Percentiles rank a stretch among this genome's conserved stretches.
Evolutionary conservation across 441 rosid species (phyloP).

Genomic region (Pelargonium citronellum): DNA sequence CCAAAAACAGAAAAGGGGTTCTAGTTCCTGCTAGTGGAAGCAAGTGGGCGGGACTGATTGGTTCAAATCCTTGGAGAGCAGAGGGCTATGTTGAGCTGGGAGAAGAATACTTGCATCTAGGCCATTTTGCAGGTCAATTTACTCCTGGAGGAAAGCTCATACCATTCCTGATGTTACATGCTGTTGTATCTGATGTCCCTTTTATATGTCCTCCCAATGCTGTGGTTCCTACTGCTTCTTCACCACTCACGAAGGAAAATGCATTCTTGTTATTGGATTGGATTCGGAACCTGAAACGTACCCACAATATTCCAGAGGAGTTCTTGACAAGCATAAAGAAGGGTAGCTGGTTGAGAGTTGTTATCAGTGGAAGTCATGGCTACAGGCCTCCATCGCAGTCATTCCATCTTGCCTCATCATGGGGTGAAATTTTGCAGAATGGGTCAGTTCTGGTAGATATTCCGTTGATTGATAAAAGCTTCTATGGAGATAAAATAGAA

Average conservation of each 20-base stretch:
- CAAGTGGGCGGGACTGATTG: constrained; percentile 50
- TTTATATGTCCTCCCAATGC: constrained; percentile 45
- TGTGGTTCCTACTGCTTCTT: constrained; percentile 42
- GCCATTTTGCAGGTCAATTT: constrained; percentile 32
- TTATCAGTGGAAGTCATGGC: constrained; percentile 34
- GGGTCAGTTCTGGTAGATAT: constrained; percentile 50
- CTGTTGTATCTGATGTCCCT: constrained; percentile 46
- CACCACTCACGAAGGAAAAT: constrained; percentile 46
- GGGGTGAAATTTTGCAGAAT: constrained; percentile 54
- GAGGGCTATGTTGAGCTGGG: constrained; percentile 43
- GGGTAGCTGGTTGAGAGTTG: constrained; percentile 59
- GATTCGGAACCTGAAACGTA: constrained; percentile 24
- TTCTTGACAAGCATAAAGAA: constrained; percentile 42
- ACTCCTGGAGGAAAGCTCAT: constrained; percentile 31
- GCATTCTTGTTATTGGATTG: constrained; percentile 51
- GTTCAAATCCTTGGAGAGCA: constrained; percentile 49
- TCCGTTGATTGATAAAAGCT: constrained; percentile 48
- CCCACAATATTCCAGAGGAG: constrained; percentile 26
- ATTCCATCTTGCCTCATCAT: constrained; percentile 40
- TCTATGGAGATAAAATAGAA: constrained; percentile 41
- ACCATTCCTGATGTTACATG: constrained; percentile 31
- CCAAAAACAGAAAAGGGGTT: constrained; percentile 25
- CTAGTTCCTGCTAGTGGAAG: constrained; percentile 63
- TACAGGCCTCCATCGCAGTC: constrained; percentile 57
- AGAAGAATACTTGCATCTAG: constrained; percentile 42